Conservation (phyloP, 176 grass and related monocot genomes). For the Triticum urartu region DNA sequence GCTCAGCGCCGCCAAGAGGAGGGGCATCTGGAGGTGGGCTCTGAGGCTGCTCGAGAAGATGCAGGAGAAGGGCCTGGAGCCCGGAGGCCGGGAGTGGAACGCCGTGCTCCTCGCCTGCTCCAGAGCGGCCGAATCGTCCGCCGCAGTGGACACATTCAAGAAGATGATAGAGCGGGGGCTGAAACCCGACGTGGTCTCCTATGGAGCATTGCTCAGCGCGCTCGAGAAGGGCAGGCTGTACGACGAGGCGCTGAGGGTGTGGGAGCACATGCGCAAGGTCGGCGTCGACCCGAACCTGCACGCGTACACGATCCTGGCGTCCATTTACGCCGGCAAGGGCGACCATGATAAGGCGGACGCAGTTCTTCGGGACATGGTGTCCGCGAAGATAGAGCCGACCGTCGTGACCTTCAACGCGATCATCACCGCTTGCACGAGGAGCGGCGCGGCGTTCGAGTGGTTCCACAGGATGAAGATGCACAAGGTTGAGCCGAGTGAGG, state of each 20-base stretch:
- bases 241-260: conserved; percentile 66
- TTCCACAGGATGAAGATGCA: conserved; percentile 76
- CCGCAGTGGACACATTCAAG: conserved; percentile 67
- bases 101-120: conserved; percentile 81
- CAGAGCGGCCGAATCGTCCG: conserved; percentile 68
- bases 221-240: conserved; percentile 79
- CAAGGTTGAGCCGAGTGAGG: conserved; percentile 62
- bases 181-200: conserved; percentile 69
- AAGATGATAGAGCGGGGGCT: conserved; percentile 70
- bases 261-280: conserved; percentile 83
- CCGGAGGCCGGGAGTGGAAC: conserved; percentile 81
- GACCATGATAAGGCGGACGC: conserved; percentile 54
- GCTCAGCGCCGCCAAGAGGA: conserved; percentile 66
- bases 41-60: conserved; percentile 78
- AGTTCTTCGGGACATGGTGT: conserved; percentile 63
- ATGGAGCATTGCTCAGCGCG: conserved; percentile 68
- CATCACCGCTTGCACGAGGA: conserved; percentile 64
- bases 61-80: conserved; percentile 76
- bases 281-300: conserved; percentile 74
- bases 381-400: conserved; percentile 51
- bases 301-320: conserved; percentile 75
- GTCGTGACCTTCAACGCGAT: conserved; percentile 95
- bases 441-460: conserved; percentile 67
- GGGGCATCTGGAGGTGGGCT: conserved; percentile 73
- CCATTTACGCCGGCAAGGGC: conserved; percentile 70